Evolutionary conservation across 805 yeast species (phyloP).

Genomic region (Lipomyces yamanashiensis): DNA sequence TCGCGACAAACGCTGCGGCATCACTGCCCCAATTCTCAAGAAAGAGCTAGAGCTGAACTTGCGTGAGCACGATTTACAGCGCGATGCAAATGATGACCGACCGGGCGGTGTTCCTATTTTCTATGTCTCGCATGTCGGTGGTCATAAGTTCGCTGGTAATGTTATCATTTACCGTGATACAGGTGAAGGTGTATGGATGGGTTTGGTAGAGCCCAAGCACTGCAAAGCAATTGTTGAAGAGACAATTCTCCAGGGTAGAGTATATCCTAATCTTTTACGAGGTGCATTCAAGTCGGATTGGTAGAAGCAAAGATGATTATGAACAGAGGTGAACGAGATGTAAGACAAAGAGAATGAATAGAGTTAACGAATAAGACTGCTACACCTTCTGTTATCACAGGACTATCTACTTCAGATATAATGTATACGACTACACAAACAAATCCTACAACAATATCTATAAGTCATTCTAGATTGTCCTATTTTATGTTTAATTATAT

Average conservation of each 20-base stretch:
- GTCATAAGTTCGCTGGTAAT: constrained; percentile 93
- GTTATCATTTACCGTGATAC: constrained; percentile 72
- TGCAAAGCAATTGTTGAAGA: constrained; percentile 76
- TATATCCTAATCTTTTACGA: constrained; percentile 73
- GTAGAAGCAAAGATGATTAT: constrained; percentile 31
- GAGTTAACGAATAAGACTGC: no score
- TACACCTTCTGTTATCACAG: no score
- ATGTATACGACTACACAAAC: neutral
- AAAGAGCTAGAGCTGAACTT: constrained; percentile 75
- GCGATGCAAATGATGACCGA: constrained; percentile 78
- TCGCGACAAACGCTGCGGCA: constrained; percentile 91
- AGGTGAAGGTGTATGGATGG: constrained; percentile 87
- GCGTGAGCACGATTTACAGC: constrained; percentile 68
- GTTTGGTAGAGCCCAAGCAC: constrained; percentile 78
- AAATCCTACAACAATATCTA: neutral
- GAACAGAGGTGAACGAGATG: no score
- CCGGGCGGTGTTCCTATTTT: constrained; percentile 74
- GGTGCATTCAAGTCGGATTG: constrained; percentile 47
- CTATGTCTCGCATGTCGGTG: constrained; percentile 88
- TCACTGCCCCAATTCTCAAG: constrained; percentile 89
- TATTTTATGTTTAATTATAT: neutral
- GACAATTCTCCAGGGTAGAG: constrained; percentile 68
- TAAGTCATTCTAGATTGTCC: neutral
- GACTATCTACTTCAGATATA: no score
- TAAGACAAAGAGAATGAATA: no score